Evolutionary conservation across 2,329 filamentous ascomycete genomes (phyloP), one percentile per base, ranked within the genome.

Genomic region (Cladophialophora immunda): DNA sequence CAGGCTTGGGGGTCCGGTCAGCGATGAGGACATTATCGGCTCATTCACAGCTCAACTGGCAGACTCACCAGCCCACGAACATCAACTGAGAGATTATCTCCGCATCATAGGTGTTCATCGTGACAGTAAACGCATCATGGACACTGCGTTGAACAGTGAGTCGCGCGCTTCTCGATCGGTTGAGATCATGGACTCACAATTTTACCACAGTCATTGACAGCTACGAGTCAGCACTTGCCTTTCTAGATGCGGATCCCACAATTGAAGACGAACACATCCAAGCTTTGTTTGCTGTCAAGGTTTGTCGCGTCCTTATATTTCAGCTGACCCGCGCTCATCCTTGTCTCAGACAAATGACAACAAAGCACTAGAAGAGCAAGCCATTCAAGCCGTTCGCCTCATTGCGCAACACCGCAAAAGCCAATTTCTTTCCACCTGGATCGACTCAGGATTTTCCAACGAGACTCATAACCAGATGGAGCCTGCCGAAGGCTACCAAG

Each of bases 161-260:
- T 77, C n/a, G 32, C 11, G 17, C 32, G 17, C 38, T n/a, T 11
- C 1, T 41, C 13, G 54, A 9, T 52, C 19, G 9, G 62, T 22
- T 47, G 54, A 38, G 66, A 34, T 67, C 61, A n/a, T 53, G 47
- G 56, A 50, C 66, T 62, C 58, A 69, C 62, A 45, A 25, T 32
- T 17, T 9, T 22, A 47, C 30, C 59, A 58, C 67, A 83, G 81
- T 81, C 15, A 81, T 90, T 30, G 84, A 89, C 68, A 88, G 84
- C n/a, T 85, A 86, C 63, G 83, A 87, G 54, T 87, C 91, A 74
- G 90, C 90, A 1, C 80, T 90, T 34, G 79, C 84, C 13, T 91
- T 85, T 78, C 80, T 92, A 13, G 86, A 83, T 7, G 84, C 87
- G 11, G 78, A 81, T 59, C 75, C 77, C 30, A 77, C 78, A 11